These are phyloP conservation scores for Sugiyamaella castrensis DNA, from an alignment of 1,139 yeast species.

Conservation along the genomic window DNA sequence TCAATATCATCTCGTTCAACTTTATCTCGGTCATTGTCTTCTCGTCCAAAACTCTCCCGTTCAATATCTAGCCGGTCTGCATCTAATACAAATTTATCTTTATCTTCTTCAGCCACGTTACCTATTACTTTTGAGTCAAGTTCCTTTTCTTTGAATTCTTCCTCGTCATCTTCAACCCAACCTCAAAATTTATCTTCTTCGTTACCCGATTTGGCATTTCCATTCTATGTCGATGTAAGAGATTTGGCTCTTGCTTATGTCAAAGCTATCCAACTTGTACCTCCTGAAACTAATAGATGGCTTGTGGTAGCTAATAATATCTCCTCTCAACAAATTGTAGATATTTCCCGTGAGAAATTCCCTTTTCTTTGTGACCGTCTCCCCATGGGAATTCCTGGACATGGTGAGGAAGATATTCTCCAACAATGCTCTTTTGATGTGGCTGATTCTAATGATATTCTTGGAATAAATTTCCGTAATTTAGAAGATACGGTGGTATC, in stretches of 20 bases:
- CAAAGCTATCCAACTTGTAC: slow-evolving; percentile 22
- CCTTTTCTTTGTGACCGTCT: slow-evolving; percentile 20
- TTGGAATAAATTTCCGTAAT: slow-evolving; percentile 20
- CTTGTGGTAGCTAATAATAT: slow-evolving; percentile 27
- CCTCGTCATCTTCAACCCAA: neutral
- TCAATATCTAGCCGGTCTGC: no score
- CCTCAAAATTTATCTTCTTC: no score
- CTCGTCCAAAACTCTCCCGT: no score
- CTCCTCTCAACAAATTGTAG: slow-evolving; percentile 26
- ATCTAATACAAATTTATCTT: neutral
- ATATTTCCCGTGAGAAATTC: slow-evolving; percentile 20
- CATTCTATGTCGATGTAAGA: slow-evolving; percentile 29
- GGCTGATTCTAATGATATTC: slow-evolving; percentile 19
- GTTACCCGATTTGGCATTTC: slow-evolving; percentile 21
- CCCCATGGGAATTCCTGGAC: slow-evolving; percentile 21
- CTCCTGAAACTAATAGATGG: slow-evolving; percentile 26
- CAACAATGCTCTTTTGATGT: slow-evolving; percentile 27
- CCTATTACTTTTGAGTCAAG: neutral
- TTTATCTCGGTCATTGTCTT: no score
- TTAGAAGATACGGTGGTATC: slow-evolving; percentile 23
- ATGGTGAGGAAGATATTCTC: slow-evolving; percentile 22
- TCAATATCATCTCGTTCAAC: no score
- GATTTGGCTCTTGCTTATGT: slow-evolving; percentile 28
- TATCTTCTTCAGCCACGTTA: neutral
- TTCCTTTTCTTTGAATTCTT: neutral